Evolutionary conservation across 352 stramenopile genomes (phyloP), one percentile per base, ranked within the genome.

Genomic region (Pythium oligandrum): DNA sequence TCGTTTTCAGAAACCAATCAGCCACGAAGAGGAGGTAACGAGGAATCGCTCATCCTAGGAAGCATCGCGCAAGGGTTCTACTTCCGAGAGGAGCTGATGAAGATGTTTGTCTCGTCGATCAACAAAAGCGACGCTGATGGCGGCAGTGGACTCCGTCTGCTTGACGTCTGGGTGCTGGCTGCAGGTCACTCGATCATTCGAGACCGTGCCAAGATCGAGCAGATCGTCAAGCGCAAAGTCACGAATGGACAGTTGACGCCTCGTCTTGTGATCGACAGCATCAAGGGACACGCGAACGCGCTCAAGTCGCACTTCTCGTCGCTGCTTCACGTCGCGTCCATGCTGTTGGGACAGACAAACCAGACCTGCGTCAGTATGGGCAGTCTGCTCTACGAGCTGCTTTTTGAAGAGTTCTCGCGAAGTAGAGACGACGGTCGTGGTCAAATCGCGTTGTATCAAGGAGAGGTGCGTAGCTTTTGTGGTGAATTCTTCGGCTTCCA

Each of bases 91-190:
- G 73, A 86, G 30, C 33, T 84, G 10, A 48, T 83, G 31, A 75
- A 78, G 46, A 57, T 53, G 10, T 83, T 84, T 43, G 10, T 84
- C 10, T 17, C 38, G 3, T 37, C 31, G 3, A 58, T 62, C 7
- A 49, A 48, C 30, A 67, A 62, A 35, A 46, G 34, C 11, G 53
- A 47, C 3, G 26, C 11, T 1, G 37, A 36, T 30, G 47, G 26
- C 6, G 11, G 34, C 9, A 36, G n/a, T 5, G 34, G 34, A 33
- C 12, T 78, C 52, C 59, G 60, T 7, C 33, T 86, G 30, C 45
- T 88, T 4, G 77, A 88, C 32, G 52, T 80, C 33, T 86, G 72
- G 77, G 40, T 80, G 6, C 37, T 88, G 1, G 40, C 83, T 17
- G 72, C 60, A 3, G 56, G 58, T 0, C 62, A 84, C 46, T 77